Evolutionary conservation across 371 early-diverging fungal genomes (phyloP), one percentile per base, ranked within the genome.

Genomic region (Apophysomyces ossiformis): DNA sequence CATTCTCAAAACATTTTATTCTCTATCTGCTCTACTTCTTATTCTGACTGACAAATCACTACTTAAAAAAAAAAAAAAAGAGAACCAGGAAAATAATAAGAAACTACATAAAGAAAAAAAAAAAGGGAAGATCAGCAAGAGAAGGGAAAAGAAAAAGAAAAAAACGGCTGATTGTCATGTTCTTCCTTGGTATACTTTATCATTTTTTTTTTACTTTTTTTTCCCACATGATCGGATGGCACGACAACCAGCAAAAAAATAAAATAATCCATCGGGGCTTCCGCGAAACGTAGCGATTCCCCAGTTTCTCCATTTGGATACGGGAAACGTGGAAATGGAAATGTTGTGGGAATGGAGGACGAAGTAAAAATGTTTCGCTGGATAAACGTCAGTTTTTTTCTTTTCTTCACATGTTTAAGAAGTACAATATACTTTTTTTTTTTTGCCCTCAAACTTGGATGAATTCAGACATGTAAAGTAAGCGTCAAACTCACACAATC

Each of bases 191-290:
- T 26, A 26, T 26, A 26, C 32, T 26, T 26, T 26, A 26, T 26
- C 60, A 59, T 59, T 39, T 59, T 18, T 36, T 59, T 50, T 50
- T 50, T 50, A 26, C 54, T 41, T 37, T 39, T 50, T 50, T 50
- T 50, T 50, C 54, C 54, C 54, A 50, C 54, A 50, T 50, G 54
- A 50, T 50, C 38, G n/a, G 58, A 58, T 58, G 32, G n/a, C 56
- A 54, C 56, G n/a, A 54, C 41, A 13, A 50, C 54, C 21, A 26
- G 32, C 32, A 26, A 26, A 21, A 21, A 26, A 26, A 21, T 50
- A n/a, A n/a, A n/a, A 13, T 50, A 50, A 21, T 50, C 21, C 21
- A 50, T 50, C 54, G 54, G 54, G 54, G 54, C 54, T 50, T 50
- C 54, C 21, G 54, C 9, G 54, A 21, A 50, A 50, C 16, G 21